These are phyloP conservation scores for Graphiopsis chlorocephala DNA, from an alignment of 2,329 filamentous ascomycete genomes.

Conservation along the genomic window DNA sequence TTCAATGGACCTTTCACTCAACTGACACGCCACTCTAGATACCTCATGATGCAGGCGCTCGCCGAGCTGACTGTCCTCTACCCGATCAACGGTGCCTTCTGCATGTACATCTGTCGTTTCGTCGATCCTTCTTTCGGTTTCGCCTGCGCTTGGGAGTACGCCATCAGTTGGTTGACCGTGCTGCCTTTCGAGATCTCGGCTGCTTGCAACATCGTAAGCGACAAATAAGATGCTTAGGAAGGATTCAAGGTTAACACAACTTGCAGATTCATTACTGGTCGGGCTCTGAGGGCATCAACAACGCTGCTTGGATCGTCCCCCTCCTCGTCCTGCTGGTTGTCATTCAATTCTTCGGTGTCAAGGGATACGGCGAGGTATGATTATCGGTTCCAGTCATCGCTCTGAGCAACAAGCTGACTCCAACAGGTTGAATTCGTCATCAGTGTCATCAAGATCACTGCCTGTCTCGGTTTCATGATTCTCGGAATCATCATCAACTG, in stretches of 20 bases:
- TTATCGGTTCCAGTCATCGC: slow-evolving; percentile 24
- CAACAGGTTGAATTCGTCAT: slow-evolving; percentile 26
- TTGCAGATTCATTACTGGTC: slow-evolving; percentile 26
- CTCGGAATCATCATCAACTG: slow-evolving; percentile 57
- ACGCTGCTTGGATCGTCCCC: slow-evolving; percentile 75
- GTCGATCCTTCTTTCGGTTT: slow-evolving; percentile 42
- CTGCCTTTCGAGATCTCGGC: slow-evolving; percentile 30
- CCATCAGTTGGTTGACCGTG: slow-evolving; percentile 29
- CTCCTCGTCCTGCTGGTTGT: slow-evolving; percentile 74
- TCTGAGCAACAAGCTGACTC: background rate
- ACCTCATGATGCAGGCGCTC: slow-evolving; percentile 38
- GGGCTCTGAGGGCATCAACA: slow-evolving; percentile 46
- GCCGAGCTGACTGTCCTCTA: slow-evolving; percentile 42
- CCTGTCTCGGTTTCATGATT: slow-evolving; percentile 61
- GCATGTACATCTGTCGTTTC: slow-evolving; percentile 42
- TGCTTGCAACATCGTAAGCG: slow-evolving; percentile 24
- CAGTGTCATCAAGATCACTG: slow-evolving; percentile 28
- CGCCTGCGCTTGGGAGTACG: slow-evolving; percentile 31
- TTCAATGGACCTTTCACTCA: background rate
- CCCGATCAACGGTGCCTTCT: slow-evolving; percentile 42
- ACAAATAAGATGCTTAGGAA: background rate
- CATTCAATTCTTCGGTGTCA: slow-evolving; percentile 84
- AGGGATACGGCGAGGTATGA: slow-evolving; percentile 43
- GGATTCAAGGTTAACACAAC: background rate
- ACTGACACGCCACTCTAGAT: slow-evolving; percentile 3